A percentile compares a stretch with the other conserved stretches of the same genome.
Evolutionary conservation across 441 rosid species (phyloP).

Genomic region (Pelargonium myrrhifolium): DNA sequence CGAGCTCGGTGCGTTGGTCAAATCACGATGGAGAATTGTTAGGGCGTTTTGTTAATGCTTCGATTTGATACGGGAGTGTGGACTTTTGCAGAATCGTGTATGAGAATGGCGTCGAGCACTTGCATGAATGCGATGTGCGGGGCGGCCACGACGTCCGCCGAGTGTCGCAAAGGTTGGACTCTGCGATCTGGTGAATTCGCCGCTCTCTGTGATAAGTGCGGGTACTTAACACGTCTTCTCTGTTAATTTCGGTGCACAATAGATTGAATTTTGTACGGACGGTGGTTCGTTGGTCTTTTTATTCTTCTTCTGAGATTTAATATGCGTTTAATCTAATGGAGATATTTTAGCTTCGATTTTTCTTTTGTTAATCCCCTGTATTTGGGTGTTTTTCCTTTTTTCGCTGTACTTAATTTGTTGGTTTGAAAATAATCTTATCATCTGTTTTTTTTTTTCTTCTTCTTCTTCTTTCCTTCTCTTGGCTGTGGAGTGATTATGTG

Average conservation of each 20-base stretch:
- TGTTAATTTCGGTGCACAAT: not conserved
- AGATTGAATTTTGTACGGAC: not conserved
- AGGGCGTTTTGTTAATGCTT: slow-evolving; percentile 15
- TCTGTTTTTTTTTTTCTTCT: too few relatives aligned
- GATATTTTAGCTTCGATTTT: too few relatives aligned
- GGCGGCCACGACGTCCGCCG: slow-evolving; percentile 34
- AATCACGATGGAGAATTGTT: slow-evolving; percentile 6
- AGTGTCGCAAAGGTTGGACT: slow-evolving; percentile 69
- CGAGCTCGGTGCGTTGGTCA: slow-evolving; percentile 3
- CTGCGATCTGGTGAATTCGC: slow-evolving; percentile 64
- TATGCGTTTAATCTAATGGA: not conserved
- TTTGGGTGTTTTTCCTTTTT: too few relatives aligned
- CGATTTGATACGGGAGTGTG: slow-evolving; percentile 17
- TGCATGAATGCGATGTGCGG: slow-evolving; percentile 65
- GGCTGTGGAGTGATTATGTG: not conserved
- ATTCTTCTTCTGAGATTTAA: not conserved
- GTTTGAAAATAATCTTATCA: not conserved
- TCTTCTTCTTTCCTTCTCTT: too few relatives aligned
- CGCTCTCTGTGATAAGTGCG: slow-evolving; percentile 62
- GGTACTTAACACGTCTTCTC: slow-evolving; percentile 28
- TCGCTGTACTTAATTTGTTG: not conserved
- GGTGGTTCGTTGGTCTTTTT: not conserved
- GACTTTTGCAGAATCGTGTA: slow-evolving; percentile 16
- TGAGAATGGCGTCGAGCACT: slow-evolving; percentile 41
- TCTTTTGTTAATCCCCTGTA: too few relatives aligned